Evolutionary conservation across 2,329 filamentous ascomycete genomes (phyloP), one percentile per base, ranked within the genome.

Genomic region (Ascochyta clinopodiicola): DNA sequence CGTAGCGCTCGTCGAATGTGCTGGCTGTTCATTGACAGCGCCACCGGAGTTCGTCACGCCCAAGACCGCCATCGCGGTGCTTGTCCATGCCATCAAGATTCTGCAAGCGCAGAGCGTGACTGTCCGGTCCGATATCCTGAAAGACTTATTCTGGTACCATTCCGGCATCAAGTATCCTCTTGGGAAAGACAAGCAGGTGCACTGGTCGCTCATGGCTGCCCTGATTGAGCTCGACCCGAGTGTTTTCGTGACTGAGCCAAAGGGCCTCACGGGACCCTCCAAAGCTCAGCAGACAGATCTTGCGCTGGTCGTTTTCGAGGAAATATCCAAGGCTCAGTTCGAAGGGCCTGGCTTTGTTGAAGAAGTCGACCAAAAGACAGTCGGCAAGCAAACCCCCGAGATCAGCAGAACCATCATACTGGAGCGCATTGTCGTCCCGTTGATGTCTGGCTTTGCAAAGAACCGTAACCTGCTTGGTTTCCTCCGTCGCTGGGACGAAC

Each of bases 401-500:
- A 21, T 50, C 13, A 21, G 39, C 10, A 39, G 24, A 31, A 21
- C 35, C 13, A 25, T 38, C 10, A 48, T 69, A 2, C 17, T 67
- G 29, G 52, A 57, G 5, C 43, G 38, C n/a, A 59, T 75, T 7
- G 49, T 75, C 21, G 50, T 70, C 17, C 73, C 74, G 1, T 51
- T 75, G 21, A 66, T 76, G 57, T 65, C 63, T 24, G 69, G 73
- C 2, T 77, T 71, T 45, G 66, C 72, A 9, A 63, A 67, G 9
- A 74, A 71, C 42, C 60, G 74, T 10, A 68, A 75, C 44, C 51
- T 77, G 6, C 48, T 70, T 6, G 72, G 72, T 7, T 76, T 75
- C 54, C 44, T 77, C 22, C 59, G 56, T n/a, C 60, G 61, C 46
- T 77, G 74, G 73, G 68, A 75, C 43, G 51, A 60, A 8, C 72